Conservation (phyloP, 2,329 filamentous ascomycete species). For the Neophaeococcomyces mojaviensis region DNA sequence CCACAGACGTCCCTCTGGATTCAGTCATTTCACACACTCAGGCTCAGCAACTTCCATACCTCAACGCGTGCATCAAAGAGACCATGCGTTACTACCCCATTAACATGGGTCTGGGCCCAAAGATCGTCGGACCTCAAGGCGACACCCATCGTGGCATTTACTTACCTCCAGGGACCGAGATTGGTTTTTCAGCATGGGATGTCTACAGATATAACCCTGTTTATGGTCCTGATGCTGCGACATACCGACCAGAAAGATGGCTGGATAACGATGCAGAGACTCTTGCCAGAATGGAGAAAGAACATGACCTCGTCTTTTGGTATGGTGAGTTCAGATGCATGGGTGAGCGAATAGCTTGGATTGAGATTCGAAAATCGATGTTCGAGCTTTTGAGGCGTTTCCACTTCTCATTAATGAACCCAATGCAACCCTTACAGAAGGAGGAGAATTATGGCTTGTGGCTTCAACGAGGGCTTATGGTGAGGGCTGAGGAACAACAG, state of each 20-base stretch:
- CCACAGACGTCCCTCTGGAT: too few relatives aligned
- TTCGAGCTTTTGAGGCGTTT: too few relatives aligned
- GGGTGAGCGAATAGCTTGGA: constrained; percentile 29
- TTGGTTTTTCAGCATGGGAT: constrained; percentile 39
- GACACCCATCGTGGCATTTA: constrained; percentile 33
- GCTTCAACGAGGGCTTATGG: constrained; percentile 14
- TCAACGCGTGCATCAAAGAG: constrained; percentile 46
- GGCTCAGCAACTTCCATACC: constrained; percentile 41
- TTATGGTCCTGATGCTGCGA: too few relatives aligned
- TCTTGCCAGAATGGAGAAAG: constrained; percentile 25
- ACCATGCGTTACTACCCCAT: constrained; percentile 42
- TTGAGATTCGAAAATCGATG: too few relatives aligned
- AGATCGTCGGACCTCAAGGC: constrained; percentile 32
- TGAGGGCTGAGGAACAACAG: constrained; percentile 12
- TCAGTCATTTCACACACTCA: too few relatives aligned
- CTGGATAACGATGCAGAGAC: constrained; percentile 24
- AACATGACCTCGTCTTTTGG: constrained; percentile 26
- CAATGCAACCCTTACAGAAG: constrained; percentile 4
- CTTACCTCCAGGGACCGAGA: constrained; percentile 41
- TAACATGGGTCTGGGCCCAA: constrained; percentile 31
- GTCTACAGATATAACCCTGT: constrained; percentile 33
- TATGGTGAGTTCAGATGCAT: constrained; percentile 26
- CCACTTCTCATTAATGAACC: not conserved
- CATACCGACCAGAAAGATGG: constrained; percentile 48
- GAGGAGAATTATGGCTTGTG: constrained; percentile 12